Percentiles rank a stretch among this genome's conserved stretches.
Evolutionary conservation across 2,329 filamentous ascomycete genomes (phyloP).

Genomic region (Xylaria digitata): DNA sequence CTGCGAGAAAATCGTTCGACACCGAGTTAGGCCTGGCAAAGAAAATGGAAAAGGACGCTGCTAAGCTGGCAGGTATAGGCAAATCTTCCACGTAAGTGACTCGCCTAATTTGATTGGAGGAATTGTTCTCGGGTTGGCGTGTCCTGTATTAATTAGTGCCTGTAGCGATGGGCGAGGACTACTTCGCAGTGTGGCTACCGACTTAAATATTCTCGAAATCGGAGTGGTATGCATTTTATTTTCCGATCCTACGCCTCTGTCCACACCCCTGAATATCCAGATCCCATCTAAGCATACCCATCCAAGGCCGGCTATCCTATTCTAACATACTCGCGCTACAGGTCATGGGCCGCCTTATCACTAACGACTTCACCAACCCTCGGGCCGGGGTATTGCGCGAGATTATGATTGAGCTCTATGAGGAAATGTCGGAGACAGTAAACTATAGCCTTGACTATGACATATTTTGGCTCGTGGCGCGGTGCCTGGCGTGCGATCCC

Average conservation of each 20-base stretch:
- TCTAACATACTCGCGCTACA: background rate
- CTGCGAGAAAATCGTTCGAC: background rate
- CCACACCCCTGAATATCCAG: background rate
- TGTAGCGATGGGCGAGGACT: background rate
- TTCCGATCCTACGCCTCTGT: background rate
- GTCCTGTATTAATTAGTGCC: background rate
- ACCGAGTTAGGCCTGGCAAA: background rate
- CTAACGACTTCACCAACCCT: conserved; percentile 3
- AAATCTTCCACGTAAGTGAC: background rate
- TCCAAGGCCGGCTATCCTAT: background rate
- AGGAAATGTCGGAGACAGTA: background rate
- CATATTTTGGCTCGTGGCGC: conserved; percentile 5
- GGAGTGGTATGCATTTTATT: background rate
- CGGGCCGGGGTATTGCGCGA: background rate
- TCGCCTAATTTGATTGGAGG: background rate
- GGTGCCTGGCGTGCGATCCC: background rate
- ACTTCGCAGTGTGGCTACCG: background rate
- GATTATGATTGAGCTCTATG: background rate
- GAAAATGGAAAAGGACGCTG: background rate
- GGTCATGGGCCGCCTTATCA: conserved; percentile 7
- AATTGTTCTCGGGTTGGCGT: background rate
- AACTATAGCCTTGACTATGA: background rate
- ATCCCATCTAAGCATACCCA: background rate
- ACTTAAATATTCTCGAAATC: conserved; percentile 11
- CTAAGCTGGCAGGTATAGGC: background rate